Conservation (phyloP, 768 basidiomycete genomes). For the Xerocomus spinulosus region DNA sequence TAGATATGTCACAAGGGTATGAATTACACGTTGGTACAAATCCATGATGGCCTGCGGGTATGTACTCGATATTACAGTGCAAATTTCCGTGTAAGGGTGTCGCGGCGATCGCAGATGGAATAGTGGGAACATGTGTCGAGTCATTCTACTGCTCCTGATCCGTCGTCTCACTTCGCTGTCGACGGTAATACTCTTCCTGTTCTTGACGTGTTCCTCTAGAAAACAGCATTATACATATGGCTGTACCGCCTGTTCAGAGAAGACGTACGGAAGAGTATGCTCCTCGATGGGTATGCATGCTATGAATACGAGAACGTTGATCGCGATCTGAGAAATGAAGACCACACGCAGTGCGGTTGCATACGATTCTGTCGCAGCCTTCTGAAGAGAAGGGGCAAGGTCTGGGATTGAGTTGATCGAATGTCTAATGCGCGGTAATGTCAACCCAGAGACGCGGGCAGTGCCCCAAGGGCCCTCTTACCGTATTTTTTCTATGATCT, state of each 20-base stretch:
- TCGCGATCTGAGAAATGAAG: constrained; percentile 72
- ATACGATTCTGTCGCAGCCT: constrained; percentile 73
- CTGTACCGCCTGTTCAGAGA: constrained; percentile 10
- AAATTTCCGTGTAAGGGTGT: constrained; percentile 26
- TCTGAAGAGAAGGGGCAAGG: constrained; percentile 48
- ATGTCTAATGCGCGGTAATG: constrained; percentile 42
- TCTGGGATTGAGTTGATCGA: constrained; percentile 67
- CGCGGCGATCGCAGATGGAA: constrained; percentile 8
- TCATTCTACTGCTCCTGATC: constrained; percentile 17
- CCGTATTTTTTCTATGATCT: constrained; percentile 76
- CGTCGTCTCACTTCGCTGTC: constrained; percentile 28
- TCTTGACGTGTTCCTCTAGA: constrained; percentile 58
- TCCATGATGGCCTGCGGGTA: constrained; percentile 19
- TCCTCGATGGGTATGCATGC: constrained; percentile 74
- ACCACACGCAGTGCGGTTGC: constrained; percentile 74
- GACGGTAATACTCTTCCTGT: constrained; percentile 53
- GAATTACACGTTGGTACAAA: constrained; percentile 20
- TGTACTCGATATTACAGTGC: constrained; percentile 27
- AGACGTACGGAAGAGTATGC: constrained; percentile 48
- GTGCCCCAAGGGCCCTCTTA: constrained; percentile 24
- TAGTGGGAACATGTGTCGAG: constrained; percentile 8
- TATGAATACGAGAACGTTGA: constrained; percentile 64
- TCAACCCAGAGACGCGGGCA: constrained; percentile 13
- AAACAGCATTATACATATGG: constrained; percentile 13
- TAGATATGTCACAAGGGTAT: constrained; percentile 3